Evolutionary conservation across 2,329 filamentous ascomycete genomes (phyloP).

Genomic region (Orbilia blumenaviensis): DNA sequence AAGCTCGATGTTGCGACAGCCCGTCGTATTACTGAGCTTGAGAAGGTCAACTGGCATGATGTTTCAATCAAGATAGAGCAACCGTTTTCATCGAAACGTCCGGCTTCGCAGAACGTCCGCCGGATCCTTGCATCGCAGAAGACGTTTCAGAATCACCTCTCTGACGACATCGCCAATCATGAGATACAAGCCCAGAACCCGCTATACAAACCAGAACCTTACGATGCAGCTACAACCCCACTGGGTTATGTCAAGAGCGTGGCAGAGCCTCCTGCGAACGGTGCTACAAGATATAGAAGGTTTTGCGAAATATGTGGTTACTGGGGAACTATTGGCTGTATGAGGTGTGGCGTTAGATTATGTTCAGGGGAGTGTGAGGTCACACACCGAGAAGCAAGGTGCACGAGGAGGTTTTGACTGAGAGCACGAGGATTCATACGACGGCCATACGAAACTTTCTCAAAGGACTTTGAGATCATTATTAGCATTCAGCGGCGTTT

Average conservation of each 20-base stretch:
- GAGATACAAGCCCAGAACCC: constrained; percentile 59
- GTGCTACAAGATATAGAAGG: constrained; percentile 49
- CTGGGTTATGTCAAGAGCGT: constrained; percentile 55
- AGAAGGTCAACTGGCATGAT: constrained; percentile 79
- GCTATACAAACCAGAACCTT: constrained; percentile 24
- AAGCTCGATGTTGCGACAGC: constrained; percentile 42
- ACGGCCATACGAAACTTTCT: too few relatives aligned
- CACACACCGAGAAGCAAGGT: constrained; percentile 57
- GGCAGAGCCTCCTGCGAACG: constrained; percentile 49
- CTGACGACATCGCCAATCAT: constrained; percentile 75
- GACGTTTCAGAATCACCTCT: constrained; percentile 82
- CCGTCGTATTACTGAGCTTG: constrained; percentile 80
- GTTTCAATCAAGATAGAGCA: constrained; percentile 67
- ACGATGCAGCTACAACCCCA: constrained; percentile 36
- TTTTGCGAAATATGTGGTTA: constrained; percentile 58
- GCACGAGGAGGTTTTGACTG: constrained; percentile 47
- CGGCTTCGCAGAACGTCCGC: constrained; percentile 72
- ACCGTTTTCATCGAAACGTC: constrained; percentile 27
- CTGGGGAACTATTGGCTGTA: constrained; percentile 57
- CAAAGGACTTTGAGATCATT: too few relatives aligned
- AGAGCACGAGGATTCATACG: neutral
- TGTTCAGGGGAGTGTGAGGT: constrained; percentile 56
- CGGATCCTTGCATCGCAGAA: constrained; percentile 82
- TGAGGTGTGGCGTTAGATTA: constrained; percentile 57
- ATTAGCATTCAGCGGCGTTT: constrained; percentile 2